Conservation (phyloP, 176 grass and related monocot species). For the Tillandsia fasciculata region DNA sequence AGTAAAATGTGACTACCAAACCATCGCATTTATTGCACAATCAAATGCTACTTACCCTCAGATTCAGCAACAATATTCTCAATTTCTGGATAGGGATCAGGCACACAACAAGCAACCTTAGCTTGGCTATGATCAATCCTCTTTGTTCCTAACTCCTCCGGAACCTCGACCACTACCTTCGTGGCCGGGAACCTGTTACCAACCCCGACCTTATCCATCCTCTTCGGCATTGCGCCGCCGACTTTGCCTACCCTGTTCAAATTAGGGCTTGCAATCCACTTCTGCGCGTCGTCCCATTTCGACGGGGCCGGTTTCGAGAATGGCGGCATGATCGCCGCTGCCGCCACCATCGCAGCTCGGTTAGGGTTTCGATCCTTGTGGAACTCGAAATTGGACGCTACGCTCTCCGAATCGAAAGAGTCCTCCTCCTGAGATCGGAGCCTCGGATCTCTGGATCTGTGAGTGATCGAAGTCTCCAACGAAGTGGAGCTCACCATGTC, state of each 20-base stretch:
- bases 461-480: slow-evolving; percentile 25
- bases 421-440: slow-evolving; percentile 55
- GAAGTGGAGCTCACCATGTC: slow-evolving; percentile 70
- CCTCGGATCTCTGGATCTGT: slow-evolving; percentile 32
- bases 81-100: slow-evolving; percentile 34
- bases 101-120: slow-evolving; percentile 43
- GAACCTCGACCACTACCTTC: slow-evolving; percentile 75
- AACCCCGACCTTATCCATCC: slow-evolving; percentile 36
- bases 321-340: slow-evolving; percentile 27
- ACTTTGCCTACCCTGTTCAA: slow-evolving; percentile 28
- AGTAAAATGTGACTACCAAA: neutral
- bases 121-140: slow-evolving; percentile 66
- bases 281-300: slow-evolving; percentile 96
- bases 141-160: slow-evolving; percentile 83
- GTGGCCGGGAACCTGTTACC: slow-evolving; percentile 35
- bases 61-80: slow-evolving; percentile 45
- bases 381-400: slow-evolving; percentile 83
- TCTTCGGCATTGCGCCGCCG: slow-evolving; percentile 30
- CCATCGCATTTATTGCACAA: neutral
- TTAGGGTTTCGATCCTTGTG: slow-evolving; percentile 47
- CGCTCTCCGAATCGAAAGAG: slow-evolving; percentile 63
- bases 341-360: slow-evolving; percentile 4
- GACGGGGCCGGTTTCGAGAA: slow-evolving; percentile 81
- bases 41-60: slow-evolving; percentile 35
- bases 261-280: slow-evolving; percentile 92